phyloP scores from a whole-genome alignment of 2,329 filamentous ascomycete genomes.

The Didymosphaeria variabile region DNA sequence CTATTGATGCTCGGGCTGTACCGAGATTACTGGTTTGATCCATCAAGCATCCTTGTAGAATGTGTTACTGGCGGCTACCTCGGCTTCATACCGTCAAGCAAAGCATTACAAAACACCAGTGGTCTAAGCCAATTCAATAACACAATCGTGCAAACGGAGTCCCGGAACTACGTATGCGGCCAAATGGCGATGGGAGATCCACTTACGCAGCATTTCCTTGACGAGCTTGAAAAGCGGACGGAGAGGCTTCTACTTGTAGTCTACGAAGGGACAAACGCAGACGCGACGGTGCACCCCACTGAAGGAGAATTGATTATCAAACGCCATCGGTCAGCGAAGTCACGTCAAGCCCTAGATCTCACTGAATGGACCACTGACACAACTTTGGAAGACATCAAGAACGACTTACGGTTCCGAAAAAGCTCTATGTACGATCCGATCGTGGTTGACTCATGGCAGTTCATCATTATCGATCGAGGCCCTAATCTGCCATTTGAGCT shows the following conservation, averaged over 20 bases:
- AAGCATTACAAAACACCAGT: conserved; percentile 21
- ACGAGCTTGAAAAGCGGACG: conserved; percentile 33
- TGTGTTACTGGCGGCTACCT: conserved; percentile 36
- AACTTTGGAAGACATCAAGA: conserved; percentile 40
- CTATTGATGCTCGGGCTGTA: conserved; percentile 38
- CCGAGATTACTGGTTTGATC: conserved; percentile 38
- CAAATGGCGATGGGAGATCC: conserved; percentile 42
- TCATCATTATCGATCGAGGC: conserved; percentile 43
- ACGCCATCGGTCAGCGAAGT: conserved; percentile 26
- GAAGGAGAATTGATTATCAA: conserved; percentile 37
- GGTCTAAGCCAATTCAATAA: conserved; percentile 18
- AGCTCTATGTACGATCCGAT: conserved; percentile 41
- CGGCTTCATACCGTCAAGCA: conserved; percentile 36
- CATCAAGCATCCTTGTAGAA: conserved; percentile 27
- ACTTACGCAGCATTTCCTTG: conserved; percentile 29
- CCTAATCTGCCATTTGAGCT: conserved; percentile 34
- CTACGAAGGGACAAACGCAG: conserved; percentile 38
- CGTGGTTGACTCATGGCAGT: conserved; percentile 43
- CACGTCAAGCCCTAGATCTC: conserved; percentile 23
- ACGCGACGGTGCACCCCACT: conserved; percentile 36
- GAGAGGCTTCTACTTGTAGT: conserved; percentile 33
- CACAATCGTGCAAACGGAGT: conserved; percentile 26
- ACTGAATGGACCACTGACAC: conserved; percentile 27
- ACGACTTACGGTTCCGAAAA: conserved; percentile 33
- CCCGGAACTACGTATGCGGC: conserved; percentile 38